Conservation (phyloP, 495 filamentous ascomycete species). For the Aspergillus funiculosus region DNA sequence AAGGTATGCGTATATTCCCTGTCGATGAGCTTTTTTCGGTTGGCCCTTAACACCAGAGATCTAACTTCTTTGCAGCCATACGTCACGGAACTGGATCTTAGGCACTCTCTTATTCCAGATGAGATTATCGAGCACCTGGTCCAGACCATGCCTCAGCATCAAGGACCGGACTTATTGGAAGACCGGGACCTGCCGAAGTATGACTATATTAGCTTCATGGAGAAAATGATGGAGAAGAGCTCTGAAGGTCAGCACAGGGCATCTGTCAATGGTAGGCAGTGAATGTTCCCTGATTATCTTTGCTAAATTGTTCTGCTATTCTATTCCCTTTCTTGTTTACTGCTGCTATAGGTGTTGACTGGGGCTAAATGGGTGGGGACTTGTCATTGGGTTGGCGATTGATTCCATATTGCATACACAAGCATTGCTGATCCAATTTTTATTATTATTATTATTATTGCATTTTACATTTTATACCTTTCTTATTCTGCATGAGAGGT, state of each 20-base stretch:
- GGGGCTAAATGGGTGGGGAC: slow-evolving; percentile 22
- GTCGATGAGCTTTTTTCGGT: neutral
- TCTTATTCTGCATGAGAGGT: slow-evolving; percentile 20
- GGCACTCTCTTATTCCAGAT: slow-evolving; percentile 90
- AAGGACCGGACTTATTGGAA: slow-evolving; percentile 70
- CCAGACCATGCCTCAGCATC: slow-evolving; percentile 74
- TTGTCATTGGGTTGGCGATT: slow-evolving; percentile 18
- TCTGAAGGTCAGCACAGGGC: slow-evolving; percentile 14
- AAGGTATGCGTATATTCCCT: slow-evolving; percentile 56
- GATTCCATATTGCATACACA: slow-evolving; percentile 31
- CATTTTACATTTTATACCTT: slow-evolving; percentile 17
- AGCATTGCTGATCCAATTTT: slow-evolving; percentile 20
- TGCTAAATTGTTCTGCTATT: slow-evolving; percentile 20
- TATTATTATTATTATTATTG: slow-evolving; percentile 18
- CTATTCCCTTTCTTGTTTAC: slow-evolving; percentile 15
- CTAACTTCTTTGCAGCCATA: slow-evolving; percentile 58
- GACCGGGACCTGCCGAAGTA: slow-evolving; percentile 74
- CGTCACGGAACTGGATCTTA: slow-evolving; percentile 93
- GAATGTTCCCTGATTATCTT: slow-evolving; percentile 11
- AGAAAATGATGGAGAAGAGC: slow-evolving; percentile 53
- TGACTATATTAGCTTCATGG: slow-evolving; percentile 92
- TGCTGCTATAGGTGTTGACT: slow-evolving; percentile 25
- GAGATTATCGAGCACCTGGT: slow-evolving; percentile 90
- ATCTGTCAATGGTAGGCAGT: slow-evolving; percentile 29
- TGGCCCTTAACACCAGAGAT: neutral